phyloP scores from a whole-genome alignment of 2,329 filamentous ascomycete species.

The Fusarium lyarnte region DNA sequence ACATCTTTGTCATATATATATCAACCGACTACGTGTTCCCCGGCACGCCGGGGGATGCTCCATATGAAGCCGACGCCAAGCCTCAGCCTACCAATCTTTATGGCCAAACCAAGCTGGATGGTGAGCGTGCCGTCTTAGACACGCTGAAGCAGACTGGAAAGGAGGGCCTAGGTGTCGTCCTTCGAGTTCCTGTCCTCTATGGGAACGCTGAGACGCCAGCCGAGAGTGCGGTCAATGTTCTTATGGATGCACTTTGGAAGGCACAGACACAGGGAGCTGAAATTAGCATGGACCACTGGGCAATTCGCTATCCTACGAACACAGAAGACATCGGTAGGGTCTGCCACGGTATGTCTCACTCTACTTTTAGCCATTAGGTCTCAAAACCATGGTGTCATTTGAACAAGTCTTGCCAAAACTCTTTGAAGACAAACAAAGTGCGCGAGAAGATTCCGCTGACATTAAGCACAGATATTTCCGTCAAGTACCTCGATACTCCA shows the following conservation, averaged over 20 bases:
- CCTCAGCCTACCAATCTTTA: constrained; percentile 82
- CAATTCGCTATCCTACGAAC: constrained; percentile 85
- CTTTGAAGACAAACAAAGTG: not conserved
- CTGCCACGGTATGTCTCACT: constrained; percentile 65
- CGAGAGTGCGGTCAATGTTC: constrained; percentile 84
- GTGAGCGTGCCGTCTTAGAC: constrained; percentile 72
- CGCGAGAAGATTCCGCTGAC: not conserved
- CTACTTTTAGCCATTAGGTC: constrained; percentile 9
- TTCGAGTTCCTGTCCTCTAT: constrained; percentile 87
- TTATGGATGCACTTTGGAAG: constrained; percentile 81
- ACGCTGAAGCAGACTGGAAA: constrained; percentile 61
- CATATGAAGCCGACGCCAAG: constrained; percentile 73
- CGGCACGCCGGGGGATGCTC: constrained; percentile 79
- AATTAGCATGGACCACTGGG: constrained; percentile 87
- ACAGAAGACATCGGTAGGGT: constrained; percentile 87
- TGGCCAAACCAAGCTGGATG: constrained; percentile 69
- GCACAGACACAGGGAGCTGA: constrained; percentile 70
- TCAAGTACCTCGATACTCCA: constrained; percentile 68
- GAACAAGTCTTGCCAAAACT: not conserved
- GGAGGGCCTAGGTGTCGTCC: constrained; percentile 69
- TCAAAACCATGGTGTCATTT: not conserved
- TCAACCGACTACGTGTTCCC: constrained; percentile 86
- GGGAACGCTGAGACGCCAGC: constrained; percentile 74
- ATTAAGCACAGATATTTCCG: constrained; percentile 68
- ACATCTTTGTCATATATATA: constrained; percentile 76